A percentile compares a stretch with the other conserved stretches of the same genome.
These are phyloP conservation scores for Endothia cerciana DNA, from an alignment of 2,329 filamentous ascomycete species.

Conservation along the genomic window DNA sequence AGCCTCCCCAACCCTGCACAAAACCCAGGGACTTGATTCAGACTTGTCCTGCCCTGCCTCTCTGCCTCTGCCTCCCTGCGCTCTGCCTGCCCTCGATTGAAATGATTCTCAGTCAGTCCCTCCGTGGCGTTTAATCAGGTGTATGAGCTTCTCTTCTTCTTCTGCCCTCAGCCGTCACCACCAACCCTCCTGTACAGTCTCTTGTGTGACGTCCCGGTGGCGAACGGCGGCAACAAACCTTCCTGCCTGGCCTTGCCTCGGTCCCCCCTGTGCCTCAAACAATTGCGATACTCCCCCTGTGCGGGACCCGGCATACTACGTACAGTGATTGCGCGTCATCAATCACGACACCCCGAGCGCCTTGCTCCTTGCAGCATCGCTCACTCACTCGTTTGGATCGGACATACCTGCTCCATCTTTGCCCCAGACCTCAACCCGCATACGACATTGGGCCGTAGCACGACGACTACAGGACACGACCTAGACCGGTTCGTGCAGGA, in stretches of 20 bases:
- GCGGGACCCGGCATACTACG: slow-evolving; percentile 2
- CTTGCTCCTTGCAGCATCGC: not conserved
- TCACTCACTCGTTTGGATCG: not conserved
- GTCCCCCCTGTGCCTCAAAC: not conserved
- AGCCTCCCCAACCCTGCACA: not conserved
- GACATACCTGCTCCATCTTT: not conserved
- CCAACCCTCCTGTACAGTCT: not conserved
- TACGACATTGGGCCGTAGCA: not conserved
- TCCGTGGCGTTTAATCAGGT: not conserved
- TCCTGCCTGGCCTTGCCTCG: not conserved
- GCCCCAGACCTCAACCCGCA: not conserved
- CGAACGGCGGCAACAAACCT: not conserved
- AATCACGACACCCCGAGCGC: slow-evolving; percentile 6
- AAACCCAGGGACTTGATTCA: not conserved
- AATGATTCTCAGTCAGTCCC: slow-evolving; percentile 1
- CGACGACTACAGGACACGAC: not conserved
- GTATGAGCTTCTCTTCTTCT: not conserved
- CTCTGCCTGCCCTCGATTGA: slow-evolving; percentile 3
- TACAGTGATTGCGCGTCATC: slow-evolving; percentile 18
- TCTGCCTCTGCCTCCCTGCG: slow-evolving; percentile 5
- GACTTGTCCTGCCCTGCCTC: not conserved
- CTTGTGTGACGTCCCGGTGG: not conserved
- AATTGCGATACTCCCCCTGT: slow-evolving; percentile 7
- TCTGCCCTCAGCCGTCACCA: not conserved
- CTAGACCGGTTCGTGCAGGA: not conserved